phyloP scores from a whole-genome alignment of 116 monocot genomes.

The Zostera marina region DNA sequence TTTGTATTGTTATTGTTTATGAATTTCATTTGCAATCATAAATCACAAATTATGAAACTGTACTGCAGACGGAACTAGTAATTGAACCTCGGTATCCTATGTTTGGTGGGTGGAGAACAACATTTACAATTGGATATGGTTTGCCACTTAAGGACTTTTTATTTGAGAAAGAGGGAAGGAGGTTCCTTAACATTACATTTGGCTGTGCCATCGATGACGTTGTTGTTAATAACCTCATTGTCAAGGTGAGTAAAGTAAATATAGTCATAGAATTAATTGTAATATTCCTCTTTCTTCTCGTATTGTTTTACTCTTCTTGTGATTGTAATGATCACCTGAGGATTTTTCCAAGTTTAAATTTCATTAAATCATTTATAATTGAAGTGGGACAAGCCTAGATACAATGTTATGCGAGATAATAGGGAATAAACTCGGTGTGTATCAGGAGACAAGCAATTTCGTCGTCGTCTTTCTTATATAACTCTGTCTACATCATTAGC shows the following conservation, averaged over 20 bases:
- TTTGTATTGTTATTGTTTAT: not conserved
- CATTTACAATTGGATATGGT: constrained; percentile 89
- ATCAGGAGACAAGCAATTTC: too few species aligned
- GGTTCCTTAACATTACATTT: constrained; percentile 81
- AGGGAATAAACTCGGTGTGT: too few species aligned
- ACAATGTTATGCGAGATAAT: too few species aligned
- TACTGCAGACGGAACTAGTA: constrained; percentile 63
- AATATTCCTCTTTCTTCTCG: not conserved
- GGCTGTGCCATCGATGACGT: constrained; percentile 67
- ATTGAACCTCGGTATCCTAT: constrained; percentile 95
- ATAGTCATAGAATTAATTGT: not conserved
- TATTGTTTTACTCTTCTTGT: not conserved
- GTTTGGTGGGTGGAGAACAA: constrained; percentile 96
- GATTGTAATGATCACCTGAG: not conserved
- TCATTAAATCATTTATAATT: too few species aligned
- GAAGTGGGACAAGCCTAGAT: too few species aligned
- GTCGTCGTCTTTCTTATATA: too few species aligned
- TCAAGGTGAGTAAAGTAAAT: constrained; percentile 45
- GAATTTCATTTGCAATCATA: too few species aligned
- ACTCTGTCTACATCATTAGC: too few species aligned
- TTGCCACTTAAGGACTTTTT: constrained; percentile 82
- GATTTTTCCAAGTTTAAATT: too few species aligned
- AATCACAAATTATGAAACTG: not conserved
- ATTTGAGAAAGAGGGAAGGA: constrained; percentile 61
- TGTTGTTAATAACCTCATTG: constrained; percentile 60